These are phyloP conservation scores for Rauvolfia tetraphylla DNA, from an alignment of 257 asterid species.

Conservation along the genomic window DNA sequence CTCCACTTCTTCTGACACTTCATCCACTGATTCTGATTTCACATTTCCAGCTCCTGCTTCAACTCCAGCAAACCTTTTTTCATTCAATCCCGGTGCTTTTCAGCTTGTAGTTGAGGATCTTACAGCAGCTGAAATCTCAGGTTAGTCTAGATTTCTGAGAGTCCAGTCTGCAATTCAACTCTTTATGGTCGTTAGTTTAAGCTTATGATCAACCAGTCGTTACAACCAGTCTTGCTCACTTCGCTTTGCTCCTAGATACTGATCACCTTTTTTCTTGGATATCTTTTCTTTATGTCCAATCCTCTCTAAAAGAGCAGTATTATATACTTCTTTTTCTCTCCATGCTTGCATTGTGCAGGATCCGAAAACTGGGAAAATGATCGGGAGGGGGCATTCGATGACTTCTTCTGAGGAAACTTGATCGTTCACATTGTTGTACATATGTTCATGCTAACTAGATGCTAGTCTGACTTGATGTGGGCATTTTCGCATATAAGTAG, in stretches of 20 bases:
- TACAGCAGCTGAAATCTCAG: conserved; percentile 81
- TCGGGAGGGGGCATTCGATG: conserved; percentile 95
- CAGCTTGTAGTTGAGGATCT: conserved; percentile 96
- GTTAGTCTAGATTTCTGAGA: conserved; percentile 62
- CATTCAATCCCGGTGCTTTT: conserved; percentile 67
- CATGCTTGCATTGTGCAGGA: conserved; percentile 94
- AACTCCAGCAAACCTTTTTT: conserved; percentile 52
- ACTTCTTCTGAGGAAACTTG: conserved; percentile 86
- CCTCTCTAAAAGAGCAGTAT: conserved; percentile 26
- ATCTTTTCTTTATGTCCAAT: conserved; percentile 31
- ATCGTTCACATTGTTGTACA: conserved; percentile 48
- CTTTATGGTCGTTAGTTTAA: conserved; percentile 26
- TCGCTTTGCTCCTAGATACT: conserved; percentile 23
- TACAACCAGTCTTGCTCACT: conserved; percentile 22
- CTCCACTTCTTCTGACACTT: conserved; percentile 69
- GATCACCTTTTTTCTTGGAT: conserved; percentile 30
- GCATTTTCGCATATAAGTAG: conserved; percentile 23
- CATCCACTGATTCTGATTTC: conserved; percentile 83
- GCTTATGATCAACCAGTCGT: conserved; percentile 29
- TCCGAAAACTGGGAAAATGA: conserved; percentile 70
- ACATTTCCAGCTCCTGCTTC: conserved; percentile 90
- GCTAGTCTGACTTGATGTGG: conserved; percentile 25
- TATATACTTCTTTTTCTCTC: conserved; percentile 50
- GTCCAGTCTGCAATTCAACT: conserved; percentile 25
- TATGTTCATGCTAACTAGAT: conserved; percentile 45